phyloP scores from a whole-genome alignment of 257 asterid species.

The Gardenia jasminoides region DNA sequence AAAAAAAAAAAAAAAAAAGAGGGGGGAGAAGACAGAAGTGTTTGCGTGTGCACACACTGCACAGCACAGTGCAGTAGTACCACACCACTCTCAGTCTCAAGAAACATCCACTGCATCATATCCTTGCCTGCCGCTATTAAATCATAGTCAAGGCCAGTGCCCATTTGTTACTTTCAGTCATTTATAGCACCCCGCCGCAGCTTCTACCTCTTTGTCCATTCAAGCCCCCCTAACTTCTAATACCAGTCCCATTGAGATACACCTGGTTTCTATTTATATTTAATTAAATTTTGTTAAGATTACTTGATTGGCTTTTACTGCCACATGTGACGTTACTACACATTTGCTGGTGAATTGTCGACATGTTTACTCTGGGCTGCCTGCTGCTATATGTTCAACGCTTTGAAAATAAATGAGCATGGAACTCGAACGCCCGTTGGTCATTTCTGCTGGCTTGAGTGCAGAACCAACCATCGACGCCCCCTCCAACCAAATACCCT shows the following conservation, averaged over 20 bases:
- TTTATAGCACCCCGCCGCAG: slow-evolving; percentile 11
- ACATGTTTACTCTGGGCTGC: no score
- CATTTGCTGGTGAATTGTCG: neutral
- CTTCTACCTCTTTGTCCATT: slow-evolving; percentile 1
- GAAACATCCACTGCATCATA: slow-evolving; percentile 13
- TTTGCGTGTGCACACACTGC: neutral
- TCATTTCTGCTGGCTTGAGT: neutral
- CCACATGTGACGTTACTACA: neutral
- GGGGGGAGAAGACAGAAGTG: neutral
- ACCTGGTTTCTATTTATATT: no score
- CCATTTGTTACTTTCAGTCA: slow-evolving; percentile 18
- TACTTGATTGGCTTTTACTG: no score
- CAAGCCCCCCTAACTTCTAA: neutral
- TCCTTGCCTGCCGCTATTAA: neutral
- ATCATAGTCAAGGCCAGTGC: neutral
- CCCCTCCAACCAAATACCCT: no score
- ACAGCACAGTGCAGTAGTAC: neutral
- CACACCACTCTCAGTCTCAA: neutral
- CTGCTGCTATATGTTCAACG: no score
- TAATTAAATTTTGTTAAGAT: no score
- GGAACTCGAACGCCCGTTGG: neutral
- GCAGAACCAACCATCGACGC: neutral
- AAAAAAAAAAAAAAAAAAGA: neutral
- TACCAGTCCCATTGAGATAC: neutral
- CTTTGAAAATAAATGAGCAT: neutral